Evolutionary conservation across 2,329 filamentous ascomycete species (phyloP).

Genomic region (Sarocladium brachiariae): DNA sequence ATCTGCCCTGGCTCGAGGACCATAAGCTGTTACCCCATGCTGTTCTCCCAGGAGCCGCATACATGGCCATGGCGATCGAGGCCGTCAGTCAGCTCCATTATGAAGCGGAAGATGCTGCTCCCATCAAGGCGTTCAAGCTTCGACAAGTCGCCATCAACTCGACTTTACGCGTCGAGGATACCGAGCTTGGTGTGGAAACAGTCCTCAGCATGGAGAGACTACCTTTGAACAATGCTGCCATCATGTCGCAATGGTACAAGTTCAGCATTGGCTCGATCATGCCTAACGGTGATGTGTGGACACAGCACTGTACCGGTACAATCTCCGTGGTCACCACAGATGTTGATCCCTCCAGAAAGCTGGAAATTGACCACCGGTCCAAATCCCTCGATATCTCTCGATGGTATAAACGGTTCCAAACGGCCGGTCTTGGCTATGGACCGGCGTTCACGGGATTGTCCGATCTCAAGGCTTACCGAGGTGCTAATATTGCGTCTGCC

Average conservation of each 20-base stretch:
- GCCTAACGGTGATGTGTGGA: neutral
- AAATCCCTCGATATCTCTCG: neutral
- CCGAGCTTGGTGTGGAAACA: neutral
- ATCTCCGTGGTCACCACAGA: neutral
- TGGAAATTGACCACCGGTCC: conserved; percentile 2
- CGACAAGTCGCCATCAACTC: neutral
- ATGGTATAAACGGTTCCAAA: neutral
- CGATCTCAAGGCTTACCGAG: neutral
- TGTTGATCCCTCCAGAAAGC: neutral
- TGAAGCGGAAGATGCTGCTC: conserved; percentile 7
- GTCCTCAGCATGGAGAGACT: conserved; percentile 9
- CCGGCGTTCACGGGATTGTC: neutral
- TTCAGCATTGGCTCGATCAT: conserved; percentile 4
- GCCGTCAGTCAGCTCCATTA: neutral
- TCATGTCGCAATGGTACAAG: neutral
- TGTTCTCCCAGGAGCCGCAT: conserved; percentile 31
- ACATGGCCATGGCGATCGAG: conserved; percentile 21
- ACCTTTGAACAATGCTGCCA: neutral
- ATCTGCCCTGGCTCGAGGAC: no score
- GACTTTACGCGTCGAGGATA: no score
- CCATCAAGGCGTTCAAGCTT: conserved; percentile 8
- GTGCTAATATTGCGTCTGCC: neutral
- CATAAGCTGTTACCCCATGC: conserved; percentile 31
- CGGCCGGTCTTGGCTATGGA: conserved; percentile 2
- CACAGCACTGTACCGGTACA: neutral